Percentiles rank a stretch among this genome's conserved stretches.
Evolutionary conservation across 176 grass and related monocot species (phyloP).

Genomic region (Stipa capillata): DNA sequence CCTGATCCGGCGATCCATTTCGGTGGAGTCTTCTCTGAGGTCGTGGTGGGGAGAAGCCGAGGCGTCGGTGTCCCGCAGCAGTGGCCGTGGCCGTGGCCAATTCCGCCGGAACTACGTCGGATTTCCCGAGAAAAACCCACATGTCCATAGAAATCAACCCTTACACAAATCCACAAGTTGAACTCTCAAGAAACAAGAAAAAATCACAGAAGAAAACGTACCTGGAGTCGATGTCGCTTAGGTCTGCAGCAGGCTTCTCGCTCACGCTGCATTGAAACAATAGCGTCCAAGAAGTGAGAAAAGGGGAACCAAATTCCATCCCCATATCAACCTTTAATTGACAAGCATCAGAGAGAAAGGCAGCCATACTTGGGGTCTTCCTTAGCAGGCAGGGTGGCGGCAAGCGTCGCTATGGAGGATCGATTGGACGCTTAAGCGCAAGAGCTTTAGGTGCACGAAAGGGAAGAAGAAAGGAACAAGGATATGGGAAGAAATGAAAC

Average conservation of each 20-base stretch:
- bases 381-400: background rate
- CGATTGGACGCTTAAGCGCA: background rate
- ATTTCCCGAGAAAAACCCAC: slow-evolving; percentile 39
- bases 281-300: background rate
- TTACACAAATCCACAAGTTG: background rate
- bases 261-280: background rate
- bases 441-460: background rate
- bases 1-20: no score
- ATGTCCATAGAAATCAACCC: slow-evolving; percentile 12
- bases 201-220: background rate
- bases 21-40: no score
- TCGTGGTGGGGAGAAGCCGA: slow-evolving; percentile 35
- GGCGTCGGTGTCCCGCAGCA: background rate
- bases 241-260: slow-evolving; percentile 13
- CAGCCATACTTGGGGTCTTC: slow-evolving; percentile 4
- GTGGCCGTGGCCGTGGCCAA: slow-evolving; percentile 3
- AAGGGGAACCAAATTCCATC: background rate
- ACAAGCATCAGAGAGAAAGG: background rate
- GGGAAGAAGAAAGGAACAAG: no score
- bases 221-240: slow-evolving; percentile 19
- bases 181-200: background rate
- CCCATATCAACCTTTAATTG: background rate
- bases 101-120: slow-evolving; percentile 30
- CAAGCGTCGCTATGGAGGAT: slow-evolving; percentile 29
- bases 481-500: no score